Evolutionary conservation across 352 stramenopile genomes (phyloP), one percentile per base, ranked within the genome.

Genomic region (Pythium pyrilobum): DNA sequence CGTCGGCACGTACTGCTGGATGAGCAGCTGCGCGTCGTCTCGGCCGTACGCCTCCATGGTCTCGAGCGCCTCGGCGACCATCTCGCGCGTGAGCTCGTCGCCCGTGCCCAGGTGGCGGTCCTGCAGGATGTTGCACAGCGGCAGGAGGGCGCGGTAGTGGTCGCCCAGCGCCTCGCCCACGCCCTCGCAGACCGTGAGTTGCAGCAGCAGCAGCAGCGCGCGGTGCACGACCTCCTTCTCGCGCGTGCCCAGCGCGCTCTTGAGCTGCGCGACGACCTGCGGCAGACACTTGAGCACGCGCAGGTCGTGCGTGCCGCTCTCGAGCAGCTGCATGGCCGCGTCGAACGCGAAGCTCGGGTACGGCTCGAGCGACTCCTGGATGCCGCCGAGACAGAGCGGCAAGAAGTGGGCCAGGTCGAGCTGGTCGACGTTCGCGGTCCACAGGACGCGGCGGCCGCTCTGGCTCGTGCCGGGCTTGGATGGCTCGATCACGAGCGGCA

Each of bases 91-190:
- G 28, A 39, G 55, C 13, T 71, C 69, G 54, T 92, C 77, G 39
- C 77, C 79, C 1, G 74, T 89, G 48, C 77, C 79, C 29, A 90
- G 49, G 47, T 87, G 79, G 43, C 82, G 82, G 71, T 89, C 81
- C 56, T 89, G 81, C 15, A 90, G 46, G 24, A 92, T 82, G 62
- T 89, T 92, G 62, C 79, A 92, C 39, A 90, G 60, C n/a, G 81
- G 81, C 33, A 92, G 66, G 31, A 92, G 58, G 11, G 77, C 71
- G 15, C 79, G 69, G 52, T 92, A 90, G 56, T 90, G 80, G 54
- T 88, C 77, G 2, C 62, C 41, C 5, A 92, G 57, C 0, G 75
- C 75, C 12, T 77, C 66, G 20, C 81, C 79, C n/a, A 89, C 77
- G 33, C 77, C 73, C 0, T 84, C 69, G 31, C 79, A 92, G 39